phyloP scores from a whole-genome alignment of 169 alveolate species.

The Cryptosporidium ryanae region DNA sequence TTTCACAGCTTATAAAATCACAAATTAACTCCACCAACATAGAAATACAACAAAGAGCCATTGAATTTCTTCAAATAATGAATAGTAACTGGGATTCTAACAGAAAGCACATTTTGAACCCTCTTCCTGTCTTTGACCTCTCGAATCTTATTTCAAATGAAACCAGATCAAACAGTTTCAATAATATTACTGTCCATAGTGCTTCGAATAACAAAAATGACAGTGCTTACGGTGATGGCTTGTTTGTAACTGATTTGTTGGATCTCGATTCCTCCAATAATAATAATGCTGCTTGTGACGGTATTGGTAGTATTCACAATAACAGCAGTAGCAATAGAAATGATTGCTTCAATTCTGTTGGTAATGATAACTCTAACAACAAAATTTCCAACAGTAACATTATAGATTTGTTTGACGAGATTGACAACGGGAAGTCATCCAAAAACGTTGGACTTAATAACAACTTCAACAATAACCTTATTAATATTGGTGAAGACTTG shows the following conservation, averaged over 20 bases:
- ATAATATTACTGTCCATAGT: background rate
- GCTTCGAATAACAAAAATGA: background rate
- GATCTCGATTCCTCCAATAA: slow-evolving; percentile 20
- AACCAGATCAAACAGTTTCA: slow-evolving; percentile 51
- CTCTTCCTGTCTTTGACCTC: slow-evolving; percentile 49
- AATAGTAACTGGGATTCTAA: slow-evolving; percentile 60
- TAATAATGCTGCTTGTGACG: background rate
- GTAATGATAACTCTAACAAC: background rate
- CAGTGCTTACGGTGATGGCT: background rate
- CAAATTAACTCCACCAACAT: slow-evolving; percentile 18
- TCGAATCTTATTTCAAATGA: slow-evolving; percentile 29
- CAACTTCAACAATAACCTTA: background rate
- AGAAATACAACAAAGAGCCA: slow-evolving; percentile 58
- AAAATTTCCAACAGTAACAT: slow-evolving; percentile 5
- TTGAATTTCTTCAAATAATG: slow-evolving; percentile 43
- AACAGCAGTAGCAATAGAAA: background rate
- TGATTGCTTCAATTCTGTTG: background rate
- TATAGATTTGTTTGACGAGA: slow-evolving; percentile 29
- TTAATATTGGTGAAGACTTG: background rate
- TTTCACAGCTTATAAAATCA: slow-evolving; percentile 5
- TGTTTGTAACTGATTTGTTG: slow-evolving; percentile 42
- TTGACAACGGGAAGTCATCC: background rate
- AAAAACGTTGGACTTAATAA: background rate
- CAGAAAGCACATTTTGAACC: slow-evolving; percentile 36
- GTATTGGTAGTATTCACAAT: too few relatives aligned